Evolutionary conservation across 2,329 filamentous ascomycete genomes (phyloP).

Genomic region (Colletotrichum sp.): DNA sequence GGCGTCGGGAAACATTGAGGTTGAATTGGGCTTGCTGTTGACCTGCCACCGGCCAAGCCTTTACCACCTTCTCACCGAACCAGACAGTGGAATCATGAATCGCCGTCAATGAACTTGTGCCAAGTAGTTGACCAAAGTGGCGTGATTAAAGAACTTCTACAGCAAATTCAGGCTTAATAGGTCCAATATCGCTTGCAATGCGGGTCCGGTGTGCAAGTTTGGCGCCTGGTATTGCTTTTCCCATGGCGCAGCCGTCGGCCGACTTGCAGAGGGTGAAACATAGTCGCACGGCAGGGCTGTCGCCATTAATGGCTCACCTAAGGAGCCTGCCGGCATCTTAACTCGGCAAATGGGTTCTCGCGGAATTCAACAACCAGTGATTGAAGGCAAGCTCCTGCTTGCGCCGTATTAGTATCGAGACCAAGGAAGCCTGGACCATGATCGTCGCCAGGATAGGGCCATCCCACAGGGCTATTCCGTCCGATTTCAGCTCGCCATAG

Average conservation of each 20-base stretch:
- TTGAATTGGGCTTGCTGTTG: neutral
- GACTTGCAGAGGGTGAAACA: neutral
- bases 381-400: neutral
- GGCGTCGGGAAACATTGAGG: neutral
- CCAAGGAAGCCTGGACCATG: neutral
- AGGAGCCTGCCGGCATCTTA: neutral
- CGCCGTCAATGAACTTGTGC: neutral
- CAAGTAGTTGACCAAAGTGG: neutral
- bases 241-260: neutral
- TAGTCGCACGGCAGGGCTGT: neutral
- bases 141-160: neutral
- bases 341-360: neutral
- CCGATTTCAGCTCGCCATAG: neutral
- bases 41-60: neutral
- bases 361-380: neutral
- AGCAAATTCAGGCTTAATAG: neutral
- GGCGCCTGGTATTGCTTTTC: conserved; percentile 1
- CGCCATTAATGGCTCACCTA: neutral
- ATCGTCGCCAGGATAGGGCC: neutral
- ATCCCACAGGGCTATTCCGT: neutral
- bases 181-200: neutral
- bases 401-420: neutral
- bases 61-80: neutral
- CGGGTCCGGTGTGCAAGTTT: neutral
- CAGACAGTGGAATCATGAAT: neutral